Percentiles rank a stretch among this genome's conserved stretches.
Conservation (phyloP, 148 eudicot species). For the Tetragonia tetragonoides region DNA sequence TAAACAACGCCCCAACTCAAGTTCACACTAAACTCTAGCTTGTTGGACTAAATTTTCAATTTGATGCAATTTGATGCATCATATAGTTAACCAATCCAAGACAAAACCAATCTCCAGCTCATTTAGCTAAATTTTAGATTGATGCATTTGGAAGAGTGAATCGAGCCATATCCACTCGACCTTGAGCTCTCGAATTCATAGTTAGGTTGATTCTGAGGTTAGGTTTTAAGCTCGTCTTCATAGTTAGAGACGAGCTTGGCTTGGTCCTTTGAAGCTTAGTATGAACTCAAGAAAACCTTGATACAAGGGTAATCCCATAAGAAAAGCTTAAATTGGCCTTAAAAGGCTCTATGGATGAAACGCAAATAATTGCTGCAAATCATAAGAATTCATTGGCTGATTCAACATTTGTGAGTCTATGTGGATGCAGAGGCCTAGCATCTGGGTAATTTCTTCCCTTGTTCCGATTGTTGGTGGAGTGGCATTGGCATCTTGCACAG, state of each 20-base stretch:
- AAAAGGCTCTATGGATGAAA: neutral
- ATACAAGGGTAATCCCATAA: neutral
- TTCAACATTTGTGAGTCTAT: neutral
- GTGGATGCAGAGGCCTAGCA: slow-evolving; percentile 29
- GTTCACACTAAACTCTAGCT: neutral
- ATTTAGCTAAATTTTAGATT: neutral
- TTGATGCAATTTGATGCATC: neutral
- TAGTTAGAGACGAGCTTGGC: neutral
- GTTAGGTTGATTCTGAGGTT: neutral
- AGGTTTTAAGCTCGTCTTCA: neutral
- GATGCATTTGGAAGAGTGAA: neutral
- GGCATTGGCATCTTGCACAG: slow-evolving; percentile 78
- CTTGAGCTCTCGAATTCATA: neutral
- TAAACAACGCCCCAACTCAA: neutral
- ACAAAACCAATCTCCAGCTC: neutral
- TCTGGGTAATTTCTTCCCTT: slow-evolving; percentile 69
- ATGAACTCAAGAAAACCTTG: neutral
- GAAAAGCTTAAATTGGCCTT: neutral
- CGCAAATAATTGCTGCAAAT: too few species aligned
- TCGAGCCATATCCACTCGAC: neutral
- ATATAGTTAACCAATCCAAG: neutral
- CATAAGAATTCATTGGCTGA: neutral
- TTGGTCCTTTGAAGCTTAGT: too few species aligned
- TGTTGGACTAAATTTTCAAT: neutral
- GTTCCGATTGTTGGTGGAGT: slow-evolving; percentile 83